phyloP scores from a whole-genome alignment of 2,329 filamentous ascomycete genomes.

The Fusarium phyllophilum region DNA sequence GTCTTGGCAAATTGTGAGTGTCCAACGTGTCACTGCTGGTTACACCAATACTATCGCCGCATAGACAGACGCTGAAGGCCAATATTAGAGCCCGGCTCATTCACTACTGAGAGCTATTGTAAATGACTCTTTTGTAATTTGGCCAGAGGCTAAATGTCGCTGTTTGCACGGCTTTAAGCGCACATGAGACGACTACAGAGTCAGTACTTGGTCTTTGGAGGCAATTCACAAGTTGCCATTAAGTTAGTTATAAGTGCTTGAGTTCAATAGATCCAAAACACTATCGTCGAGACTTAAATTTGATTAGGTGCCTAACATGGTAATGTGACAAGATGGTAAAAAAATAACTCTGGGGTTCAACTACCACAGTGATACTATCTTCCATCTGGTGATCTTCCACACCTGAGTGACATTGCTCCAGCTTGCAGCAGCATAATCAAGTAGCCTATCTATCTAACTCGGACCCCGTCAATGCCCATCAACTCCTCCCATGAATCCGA shows the following conservation, averaged over 20 bases:
- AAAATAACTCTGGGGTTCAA: not conserved
- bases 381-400: not conserved
- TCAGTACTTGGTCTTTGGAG: not conserved
- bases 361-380: not conserved
- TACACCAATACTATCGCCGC: not conserved
- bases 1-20: not conserved
- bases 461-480: conserved; percentile 26
- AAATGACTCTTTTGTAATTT: not conserved
- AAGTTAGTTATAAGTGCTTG: not conserved
- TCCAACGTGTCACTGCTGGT: not conserved
- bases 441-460: conserved; percentile 32
- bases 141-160: not conserved
- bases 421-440: conserved; percentile 19
- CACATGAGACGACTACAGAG: not conserved
- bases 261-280: not conserved
- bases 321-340: too few relatives aligned
- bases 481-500: conserved; percentile 18
- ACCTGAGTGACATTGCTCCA: conserved; percentile 1
- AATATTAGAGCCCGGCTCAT: not conserved
- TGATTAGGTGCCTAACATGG: not conserved
- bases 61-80: not conserved
- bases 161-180: not conserved
- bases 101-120: not conserved
- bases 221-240: not conserved
- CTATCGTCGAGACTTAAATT: not conserved